Evolutionary conservation across 2,329 filamentous ascomycete species (phyloP), one percentile per base, ranked within the genome.

Genomic region (Mycosphaerella sp.): DNA sequence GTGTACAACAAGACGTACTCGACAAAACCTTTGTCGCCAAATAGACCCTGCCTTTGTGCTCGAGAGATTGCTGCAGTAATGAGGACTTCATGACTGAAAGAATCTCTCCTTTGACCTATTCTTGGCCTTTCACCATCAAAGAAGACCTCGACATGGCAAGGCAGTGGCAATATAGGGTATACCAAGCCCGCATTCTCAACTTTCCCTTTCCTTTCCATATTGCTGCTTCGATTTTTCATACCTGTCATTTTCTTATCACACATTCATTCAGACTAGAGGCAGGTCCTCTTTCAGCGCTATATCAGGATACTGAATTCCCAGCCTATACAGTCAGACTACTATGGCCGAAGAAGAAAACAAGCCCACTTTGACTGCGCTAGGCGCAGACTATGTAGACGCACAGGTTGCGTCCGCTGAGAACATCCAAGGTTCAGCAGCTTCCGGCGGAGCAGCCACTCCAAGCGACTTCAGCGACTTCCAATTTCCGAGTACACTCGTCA

Each of bases 101-200:
- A 43, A 44, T 12, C 5, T 21, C 41, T 38, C 12, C 48, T 51
- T 51, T 51, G 48, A 51, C 41, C 48, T 51, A 45, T 44, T 44
- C 21, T 32, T 21, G 41, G 41, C 41, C 14, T 21, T 4, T 14
- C 17, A 29, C 23, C 31, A 23, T 38, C 48, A 44, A 44, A 51
- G 41, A 8, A 12, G 21, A 21, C 7, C 17, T 4, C 17, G 6
- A 14, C 3, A 41, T 41, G 17, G 32, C 5, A 32, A 14, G 17
- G n/a, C 5, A 38, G 41, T 51, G 40, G 48, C 48, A 45, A 45
- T 6, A 44, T 29, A 29, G 26, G 39, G 7, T 51, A 29, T 23
- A 38, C 40, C 34, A 45, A 8, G 12, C 44, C 36, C 40, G n/a
- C 14, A 11, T 45, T 45, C 17, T 12, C 48, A 29, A 14, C 39